These are phyloP conservation scores for Kockovaella imperatae DNA, from an alignment of 768 basidiomycete genomes.

Conservation along the genomic window DNA sequence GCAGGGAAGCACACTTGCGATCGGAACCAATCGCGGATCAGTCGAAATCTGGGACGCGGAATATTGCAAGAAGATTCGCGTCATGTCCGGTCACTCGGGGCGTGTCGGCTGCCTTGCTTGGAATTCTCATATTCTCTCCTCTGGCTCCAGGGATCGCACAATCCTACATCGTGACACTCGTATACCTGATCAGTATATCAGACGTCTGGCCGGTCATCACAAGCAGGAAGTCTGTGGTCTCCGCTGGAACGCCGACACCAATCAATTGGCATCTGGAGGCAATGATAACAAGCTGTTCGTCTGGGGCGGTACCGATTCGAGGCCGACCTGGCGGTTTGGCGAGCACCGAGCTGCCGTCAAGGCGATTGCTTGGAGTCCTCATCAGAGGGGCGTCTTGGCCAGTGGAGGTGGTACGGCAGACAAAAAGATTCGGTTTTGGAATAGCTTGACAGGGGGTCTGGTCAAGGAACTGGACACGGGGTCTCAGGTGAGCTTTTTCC, in stretches of 20 bases:
- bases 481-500: slow-evolving; percentile 62
- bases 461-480: slow-evolving; percentile 87
- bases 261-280: slow-evolving; percentile 78
- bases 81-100: slow-evolving; percentile 77
- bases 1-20: slow-evolving; percentile 75
- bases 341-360: slow-evolving; percentile 97
- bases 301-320: slow-evolving; percentile 68
- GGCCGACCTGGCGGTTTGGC: slow-evolving; percentile 85
- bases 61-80: slow-evolving; percentile 64
- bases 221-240: slow-evolving; percentile 93
- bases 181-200: slow-evolving; percentile 59
- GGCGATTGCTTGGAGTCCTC: slow-evolving; percentile 96
- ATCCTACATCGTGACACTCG: slow-evolving; percentile 91
- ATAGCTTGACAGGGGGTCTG: slow-evolving; percentile 75
- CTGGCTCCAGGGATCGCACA: slow-evolving; percentile 81
- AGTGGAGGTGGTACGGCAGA: slow-evolving; percentile 98
- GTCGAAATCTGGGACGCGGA: slow-evolving; percentile 90
- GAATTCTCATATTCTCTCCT: slow-evolving; percentile 79
- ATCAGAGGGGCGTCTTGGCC: slow-evolving; percentile 79
- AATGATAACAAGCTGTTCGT: slow-evolving; percentile 99
- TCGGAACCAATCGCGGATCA: slow-evolving; percentile 81
- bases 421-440: slow-evolving; percentile 97
- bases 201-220: slow-evolving; percentile 50
- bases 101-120: slow-evolving; percentile 91
- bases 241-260: slow-evolving; percentile 66